These are phyloP conservation scores for Eleusine indica DNA, from an alignment of 176 grass and related monocot species.

Conservation along the genomic window DNA sequence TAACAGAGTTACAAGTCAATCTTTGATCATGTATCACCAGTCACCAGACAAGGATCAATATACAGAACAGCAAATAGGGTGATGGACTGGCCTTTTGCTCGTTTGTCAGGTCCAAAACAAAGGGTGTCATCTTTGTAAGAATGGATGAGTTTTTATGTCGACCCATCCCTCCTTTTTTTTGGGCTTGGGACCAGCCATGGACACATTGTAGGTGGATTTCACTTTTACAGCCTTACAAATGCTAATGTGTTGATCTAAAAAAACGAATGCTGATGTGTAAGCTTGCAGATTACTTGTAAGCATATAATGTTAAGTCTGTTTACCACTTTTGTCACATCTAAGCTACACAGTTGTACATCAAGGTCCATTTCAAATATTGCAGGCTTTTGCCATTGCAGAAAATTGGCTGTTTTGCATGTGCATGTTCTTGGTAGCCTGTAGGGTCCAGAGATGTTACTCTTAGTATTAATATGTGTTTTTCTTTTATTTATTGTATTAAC, in stretches of 20 bases:
- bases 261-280: too few relatives aligned
- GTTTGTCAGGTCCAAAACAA: neutral
- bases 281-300: neutral
- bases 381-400: neutral
- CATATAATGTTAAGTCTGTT: neutral
- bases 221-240: neutral
- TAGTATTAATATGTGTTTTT: neutral
- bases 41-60: neutral
- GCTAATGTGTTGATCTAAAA: neutral
- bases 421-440: neutral
- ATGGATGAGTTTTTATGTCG: neutral
- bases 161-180: neutral
- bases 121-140: neutral
- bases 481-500: neutral
- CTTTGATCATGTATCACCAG: neutral
- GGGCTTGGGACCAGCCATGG: neutral
- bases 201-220: neutral
- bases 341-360: neutral
- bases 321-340: slow-evolving; percentile 7
- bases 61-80: neutral
- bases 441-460: neutral
- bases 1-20: neutral
- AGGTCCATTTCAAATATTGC: neutral
- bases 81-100: neutral
- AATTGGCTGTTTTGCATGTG: neutral